Conservation (phyloP, 2,329 filamentous ascomycete species). For the Xylaria sp. region DNA sequence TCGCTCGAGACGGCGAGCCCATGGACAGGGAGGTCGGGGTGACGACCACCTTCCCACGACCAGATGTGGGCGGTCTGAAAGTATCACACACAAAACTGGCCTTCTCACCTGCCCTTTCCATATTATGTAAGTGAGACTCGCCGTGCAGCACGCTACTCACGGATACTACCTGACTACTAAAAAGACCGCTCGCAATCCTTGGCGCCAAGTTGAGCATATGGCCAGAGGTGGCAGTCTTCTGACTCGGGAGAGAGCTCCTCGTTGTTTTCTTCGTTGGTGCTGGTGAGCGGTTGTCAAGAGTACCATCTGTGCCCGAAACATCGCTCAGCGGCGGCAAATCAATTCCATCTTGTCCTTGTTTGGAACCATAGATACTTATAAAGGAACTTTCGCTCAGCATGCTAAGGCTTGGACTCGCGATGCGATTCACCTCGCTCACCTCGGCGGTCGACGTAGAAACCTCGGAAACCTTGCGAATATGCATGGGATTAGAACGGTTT, state of each 20-base stretch:
- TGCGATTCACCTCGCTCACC: conserved; percentile 50
- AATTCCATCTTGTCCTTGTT: conserved; percentile 36
- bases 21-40: conserved; percentile 36
- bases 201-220: conserved; percentile 48
- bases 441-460: conserved; percentile 49
- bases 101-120: conserved; percentile 57
- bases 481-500: conserved; percentile 59
- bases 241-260: conserved; percentile 37
- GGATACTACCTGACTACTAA: conserved; percentile 55
- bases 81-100: conserved; percentile 45
- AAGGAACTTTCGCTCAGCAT: conserved; percentile 76
- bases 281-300: conserved; percentile 38
- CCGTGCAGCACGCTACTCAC: conserved; percentile 59
- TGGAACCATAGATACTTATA: conserved; percentile 68
- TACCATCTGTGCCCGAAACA: conserved; percentile 41
- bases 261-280: conserved; percentile 37
- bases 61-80: conserved; percentile 46
- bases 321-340: conserved; percentile 36
- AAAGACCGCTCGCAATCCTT: conserved; percentile 45
- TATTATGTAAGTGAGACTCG: conserved; percentile 61
- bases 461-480: conserved; percentile 60
- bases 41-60: conserved; percentile 37
- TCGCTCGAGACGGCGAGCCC: conserved; percentile 37
- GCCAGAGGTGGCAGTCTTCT: conserved; percentile 40
- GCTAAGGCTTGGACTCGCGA: conserved; percentile 70